Base-by-base conservation (phyloP, 2,329 filamentous ascomycete genomes). In the Cyanodermella asteris region DNA sequence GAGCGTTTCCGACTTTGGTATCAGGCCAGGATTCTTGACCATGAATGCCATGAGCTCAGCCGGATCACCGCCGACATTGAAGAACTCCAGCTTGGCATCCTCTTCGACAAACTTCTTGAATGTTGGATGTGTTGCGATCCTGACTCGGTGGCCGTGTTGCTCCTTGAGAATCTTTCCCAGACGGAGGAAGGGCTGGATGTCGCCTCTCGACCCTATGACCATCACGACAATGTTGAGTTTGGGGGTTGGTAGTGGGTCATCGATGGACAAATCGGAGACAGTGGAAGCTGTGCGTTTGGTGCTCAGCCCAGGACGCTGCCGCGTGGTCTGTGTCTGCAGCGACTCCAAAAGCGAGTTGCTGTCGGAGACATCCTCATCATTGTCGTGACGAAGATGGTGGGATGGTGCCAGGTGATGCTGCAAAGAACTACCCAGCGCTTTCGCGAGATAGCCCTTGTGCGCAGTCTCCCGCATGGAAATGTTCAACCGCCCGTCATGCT, bases 171-270 rank as follows among this genome's bases (percentile, higher is more conserved):
- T 60, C 45, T 74, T 71, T 12, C 72, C 75, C 24, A 87, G 61
- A 35, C 68, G 69, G 12, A 87, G 46, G 32, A 87, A 87, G 0
- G 77, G 77, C 40, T 87, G 77, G 3, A 75, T 71, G 39, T 87
- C 77, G 18, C 77, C 77, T 24, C 77, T 59, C 3, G 68, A 76
- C 3, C 77, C 77, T 36, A 84, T 80, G 5, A 84, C 72, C 63
- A 81, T 80, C 37, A 84, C 71, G 15, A 81, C 74, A 26, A 87
- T 73, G 42, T 81, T 82, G 23, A 87, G 51, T 7, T 43, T 52
- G 2, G 68, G 59, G n/a, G 44, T 46, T 12, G 42, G 45, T 8
- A 34, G 23, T 7, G 20, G 27, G 13, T 31, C 25, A 11, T 36
- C 31, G n/a, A 32, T n/a, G n/a, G n/a, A n/a, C n/a, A n/a, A n/a